These are phyloP conservation scores for Durusdinium trenchii DNA, from an alignment of 73 alveolate genomes.

Conservation along the genomic window DNA sequence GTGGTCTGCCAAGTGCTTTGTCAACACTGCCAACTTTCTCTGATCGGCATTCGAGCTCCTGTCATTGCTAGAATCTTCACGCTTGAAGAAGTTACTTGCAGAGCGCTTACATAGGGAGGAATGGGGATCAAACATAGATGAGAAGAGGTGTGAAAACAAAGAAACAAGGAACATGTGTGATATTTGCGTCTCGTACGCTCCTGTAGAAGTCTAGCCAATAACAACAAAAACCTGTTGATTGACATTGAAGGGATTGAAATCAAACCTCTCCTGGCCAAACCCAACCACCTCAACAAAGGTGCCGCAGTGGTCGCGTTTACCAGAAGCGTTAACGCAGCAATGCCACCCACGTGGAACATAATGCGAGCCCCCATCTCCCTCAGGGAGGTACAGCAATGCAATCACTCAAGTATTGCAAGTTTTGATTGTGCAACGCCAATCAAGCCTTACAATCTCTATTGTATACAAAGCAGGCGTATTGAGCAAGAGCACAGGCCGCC, in stretches of 20 bases:
- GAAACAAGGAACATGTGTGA: no score
- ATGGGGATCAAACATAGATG: no score
- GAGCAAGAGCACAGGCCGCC: neutral
- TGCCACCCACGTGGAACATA: conserved; percentile 91
- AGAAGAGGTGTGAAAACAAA: no score
- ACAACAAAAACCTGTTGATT: no score
- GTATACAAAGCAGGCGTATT: neutral
- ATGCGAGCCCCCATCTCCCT: conserved; percentile 90
- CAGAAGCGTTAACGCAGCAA: conserved; percentile 77
- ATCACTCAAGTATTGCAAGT: neutral
- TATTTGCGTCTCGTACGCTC: no score
- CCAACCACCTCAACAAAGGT: conserved; percentile 29
- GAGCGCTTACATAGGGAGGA: no score
- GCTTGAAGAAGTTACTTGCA: neutral
- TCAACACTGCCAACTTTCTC: conserved; percentile 52
- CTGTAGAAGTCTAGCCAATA: no score
- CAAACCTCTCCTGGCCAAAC: conserved; percentile 36
- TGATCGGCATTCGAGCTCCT: conserved; percentile 86
- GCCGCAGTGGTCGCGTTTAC: conserved; percentile 87
- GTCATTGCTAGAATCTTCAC: neutral
- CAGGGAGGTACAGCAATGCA: no score
- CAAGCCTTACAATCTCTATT: no score
- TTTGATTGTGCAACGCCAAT: neutral
- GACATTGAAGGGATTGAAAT: no score
- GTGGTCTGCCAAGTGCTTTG: conserved; percentile 75